These are phyloP conservation scores for Fraxinus excelsior DNA, from an alignment of 257 asterid genomes.

Conservation along the genomic window DNA sequence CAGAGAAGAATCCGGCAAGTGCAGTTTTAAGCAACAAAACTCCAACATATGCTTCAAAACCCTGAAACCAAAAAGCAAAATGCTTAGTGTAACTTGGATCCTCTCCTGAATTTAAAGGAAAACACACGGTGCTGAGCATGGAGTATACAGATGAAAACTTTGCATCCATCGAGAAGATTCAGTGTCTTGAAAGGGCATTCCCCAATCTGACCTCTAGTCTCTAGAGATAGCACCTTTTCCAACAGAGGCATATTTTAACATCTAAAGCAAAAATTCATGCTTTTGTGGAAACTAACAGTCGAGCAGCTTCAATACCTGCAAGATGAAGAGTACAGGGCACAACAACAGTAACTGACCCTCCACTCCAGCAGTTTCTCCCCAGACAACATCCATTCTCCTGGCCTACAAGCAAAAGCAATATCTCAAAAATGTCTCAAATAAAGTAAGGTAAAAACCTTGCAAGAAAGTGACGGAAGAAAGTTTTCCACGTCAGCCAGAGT, in stretches of 20 bases:
- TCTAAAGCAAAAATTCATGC: neutral
- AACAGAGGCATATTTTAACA: neutral
- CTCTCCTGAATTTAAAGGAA: neutral
- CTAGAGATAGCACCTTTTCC: neutral
- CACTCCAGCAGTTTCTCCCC: conserved; percentile 99
- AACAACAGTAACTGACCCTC: conserved; percentile 82
- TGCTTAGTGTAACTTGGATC: conserved; percentile 12
- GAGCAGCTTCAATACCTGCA: conserved; percentile 55
- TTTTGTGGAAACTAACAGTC: neutral
- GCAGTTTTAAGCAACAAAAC: conserved; percentile 82
- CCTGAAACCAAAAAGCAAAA: conserved; percentile 47
- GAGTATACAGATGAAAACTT: neutral
- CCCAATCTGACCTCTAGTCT: neutral
- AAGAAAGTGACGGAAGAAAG: conserved; percentile 13
- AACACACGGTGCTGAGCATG: neutral
- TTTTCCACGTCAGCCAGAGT: neutral
- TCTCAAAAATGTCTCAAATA: conserved; percentile 5
- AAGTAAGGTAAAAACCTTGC: conserved; percentile 7
- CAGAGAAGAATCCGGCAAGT: conserved; percentile 61
- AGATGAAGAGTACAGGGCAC: conserved; percentile 69
- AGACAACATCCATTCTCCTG: conserved; percentile 96
- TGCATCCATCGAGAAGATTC: neutral
- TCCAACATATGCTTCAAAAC: conserved; percentile 91
- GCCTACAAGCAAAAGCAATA: conserved; percentile 54
- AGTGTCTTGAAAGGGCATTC: neutral